phyloP scores from a whole-genome alignment of 2,329 filamentous ascomycete species.

The Trichoderma guizhouense region DNA sequence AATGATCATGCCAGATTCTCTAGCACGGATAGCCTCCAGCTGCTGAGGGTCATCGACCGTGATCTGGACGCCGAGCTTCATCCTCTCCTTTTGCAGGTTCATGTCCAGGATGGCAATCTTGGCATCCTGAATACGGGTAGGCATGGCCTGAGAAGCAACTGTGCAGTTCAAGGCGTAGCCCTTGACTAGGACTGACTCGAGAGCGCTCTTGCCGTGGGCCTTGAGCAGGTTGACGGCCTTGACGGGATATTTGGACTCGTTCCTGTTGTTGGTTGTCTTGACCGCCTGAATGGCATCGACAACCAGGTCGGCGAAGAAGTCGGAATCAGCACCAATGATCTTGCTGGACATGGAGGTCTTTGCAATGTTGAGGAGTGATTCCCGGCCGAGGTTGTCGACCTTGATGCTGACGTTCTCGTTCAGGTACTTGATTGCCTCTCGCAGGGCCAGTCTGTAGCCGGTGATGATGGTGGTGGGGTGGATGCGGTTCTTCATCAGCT shows the following conservation, averaged over 20 bases:
- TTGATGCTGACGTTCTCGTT: conserved; percentile 97
- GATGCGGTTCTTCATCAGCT: conserved; percentile 99
- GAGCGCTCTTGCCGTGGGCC: conserved; percentile 89
- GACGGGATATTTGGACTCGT: conserved; percentile 93
- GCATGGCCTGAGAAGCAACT: conserved; percentile 97
- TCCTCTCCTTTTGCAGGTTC: conserved; percentile 97
- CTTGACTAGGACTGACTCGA: conserved; percentile 87
- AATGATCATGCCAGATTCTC: conserved; percentile 88
- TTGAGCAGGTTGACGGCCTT: conserved; percentile 99
- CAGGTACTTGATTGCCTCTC: conserved; percentile 98
- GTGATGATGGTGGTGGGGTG: conserved; percentile 99
- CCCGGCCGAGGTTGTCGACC: conserved; percentile 85
- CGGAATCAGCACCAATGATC: conserved; percentile 91
- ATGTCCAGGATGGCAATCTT: conserved; percentile 98
- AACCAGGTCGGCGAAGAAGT: conserved; percentile 96
- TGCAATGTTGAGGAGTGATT: conserved; percentile 89
- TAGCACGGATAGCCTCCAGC: conserved; percentile 91
- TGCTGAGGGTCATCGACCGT: conserved; percentile 97
- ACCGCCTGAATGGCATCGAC: conserved; percentile 95
- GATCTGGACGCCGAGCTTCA: conserved; percentile 98
- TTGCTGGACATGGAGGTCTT: conserved; percentile 99
- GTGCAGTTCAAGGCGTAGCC: conserved; percentile 99
- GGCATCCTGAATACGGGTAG: conserved; percentile 83
- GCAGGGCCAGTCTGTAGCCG: conserved; percentile 89
- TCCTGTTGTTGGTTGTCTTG: conserved; percentile 86